These are phyloP conservation scores for Daldinia vernicosa DNA, from an alignment of 495 filamentous ascomycete species.

Conservation along the genomic window DNA sequence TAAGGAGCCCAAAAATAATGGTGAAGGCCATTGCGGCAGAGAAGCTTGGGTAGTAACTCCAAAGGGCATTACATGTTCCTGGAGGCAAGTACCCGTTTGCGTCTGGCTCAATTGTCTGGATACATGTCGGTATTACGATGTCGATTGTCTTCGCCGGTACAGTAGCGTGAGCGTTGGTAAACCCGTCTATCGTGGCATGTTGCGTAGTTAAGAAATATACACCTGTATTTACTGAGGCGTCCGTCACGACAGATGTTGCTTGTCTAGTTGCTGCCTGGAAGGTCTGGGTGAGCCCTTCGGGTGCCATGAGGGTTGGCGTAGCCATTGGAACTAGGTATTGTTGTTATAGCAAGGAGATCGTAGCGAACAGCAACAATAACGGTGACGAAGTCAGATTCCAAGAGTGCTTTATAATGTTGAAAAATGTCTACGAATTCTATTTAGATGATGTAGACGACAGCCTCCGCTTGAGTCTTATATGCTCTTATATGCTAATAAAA, in stretches of 20 bases:
- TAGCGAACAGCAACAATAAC: not conserved
- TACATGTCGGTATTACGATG: constrained; percentile 42
- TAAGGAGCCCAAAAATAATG: constrained; percentile 53
- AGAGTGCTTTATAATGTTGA: not conserved
- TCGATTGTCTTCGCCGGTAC: constrained; percentile 36
- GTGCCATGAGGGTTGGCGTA: not conserved
- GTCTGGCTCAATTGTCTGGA: constrained; percentile 47
- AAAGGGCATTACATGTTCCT: constrained; percentile 51
- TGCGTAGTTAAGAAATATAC: constrained; percentile 41
- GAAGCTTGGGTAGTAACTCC: constrained; percentile 51
- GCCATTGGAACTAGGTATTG: constrained; percentile 5
- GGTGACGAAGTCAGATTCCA: too few species aligned
- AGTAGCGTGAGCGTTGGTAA: constrained; percentile 42
- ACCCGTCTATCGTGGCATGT: constrained; percentile 35
- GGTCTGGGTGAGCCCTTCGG: not conserved
- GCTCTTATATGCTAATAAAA: not conserved
- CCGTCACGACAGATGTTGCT: constrained; percentile 12
- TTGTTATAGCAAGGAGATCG: not conserved
- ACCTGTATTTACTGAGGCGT: not conserved
- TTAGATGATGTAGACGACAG: not conserved
- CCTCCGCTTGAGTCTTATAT: not conserved
- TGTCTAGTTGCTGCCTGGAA: constrained; percentile 8
- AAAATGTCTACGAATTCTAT: not conserved
- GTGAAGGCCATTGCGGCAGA: constrained; percentile 42
- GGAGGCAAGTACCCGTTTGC: constrained; percentile 53